These are phyloP conservation scores for Acacia crassicarpa DNA, from an alignment of 306 rosid species.

Conservation along the genomic window DNA sequence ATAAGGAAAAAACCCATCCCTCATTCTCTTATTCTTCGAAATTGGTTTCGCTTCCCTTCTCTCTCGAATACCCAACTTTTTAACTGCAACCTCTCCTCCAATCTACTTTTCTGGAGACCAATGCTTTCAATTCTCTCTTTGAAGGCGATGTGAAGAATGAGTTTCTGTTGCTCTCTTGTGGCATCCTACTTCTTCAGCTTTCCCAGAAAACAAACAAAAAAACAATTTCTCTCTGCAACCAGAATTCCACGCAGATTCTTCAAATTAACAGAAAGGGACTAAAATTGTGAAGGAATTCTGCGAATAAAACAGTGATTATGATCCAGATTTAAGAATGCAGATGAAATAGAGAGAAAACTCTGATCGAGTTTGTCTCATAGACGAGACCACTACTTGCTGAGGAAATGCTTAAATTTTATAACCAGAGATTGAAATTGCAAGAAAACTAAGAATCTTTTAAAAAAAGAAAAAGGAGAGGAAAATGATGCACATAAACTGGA, in stretches of 20 bases:
- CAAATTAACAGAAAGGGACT: neutral
- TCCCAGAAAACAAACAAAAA: neutral
- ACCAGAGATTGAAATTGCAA: too few species aligned
- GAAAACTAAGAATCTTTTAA: too few species aligned
- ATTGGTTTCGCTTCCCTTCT: too few species aligned
- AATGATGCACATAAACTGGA: too few species aligned
- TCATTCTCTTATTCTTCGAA: too few species aligned
- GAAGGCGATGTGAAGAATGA: slow-evolving; percentile 56
- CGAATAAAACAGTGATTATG: neutral
- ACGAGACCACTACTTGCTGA: neutral
- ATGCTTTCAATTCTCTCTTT: slow-evolving; percentile 73
- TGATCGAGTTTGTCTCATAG: neutral
- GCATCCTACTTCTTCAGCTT: slow-evolving; percentile 44
- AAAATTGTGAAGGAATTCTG: neutral
- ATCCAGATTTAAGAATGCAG: neutral
- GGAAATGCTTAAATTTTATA: too few species aligned
- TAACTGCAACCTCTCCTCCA: too few species aligned
- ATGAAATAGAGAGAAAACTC: neutral
- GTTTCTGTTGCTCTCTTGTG: slow-evolving; percentile 51
- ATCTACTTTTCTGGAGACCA: slow-evolving; percentile 22
- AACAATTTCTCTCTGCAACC: slow-evolving; percentile 16
- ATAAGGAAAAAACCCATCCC: too few species aligned
- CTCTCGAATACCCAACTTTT: too few species aligned
- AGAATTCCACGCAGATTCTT: neutral
- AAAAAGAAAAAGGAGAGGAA: too few species aligned